Conservation (phyloP, 352 stramenopile genomes). For the Phytopythium helicoides region DNA sequence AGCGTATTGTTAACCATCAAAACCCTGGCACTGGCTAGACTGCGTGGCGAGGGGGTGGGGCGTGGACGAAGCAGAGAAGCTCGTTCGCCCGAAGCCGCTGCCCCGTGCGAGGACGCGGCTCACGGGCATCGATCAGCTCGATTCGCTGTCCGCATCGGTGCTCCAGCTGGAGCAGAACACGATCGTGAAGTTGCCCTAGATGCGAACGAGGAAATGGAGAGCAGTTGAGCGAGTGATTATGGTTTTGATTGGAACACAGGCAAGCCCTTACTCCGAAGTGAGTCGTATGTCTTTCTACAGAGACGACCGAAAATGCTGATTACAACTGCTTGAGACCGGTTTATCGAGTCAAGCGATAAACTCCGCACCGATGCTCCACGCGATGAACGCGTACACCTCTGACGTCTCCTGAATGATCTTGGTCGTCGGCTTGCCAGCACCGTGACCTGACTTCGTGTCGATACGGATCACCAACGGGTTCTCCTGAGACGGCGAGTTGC, state of each 20-base stretch:
- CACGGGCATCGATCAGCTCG: slow-evolving; percentile 53
- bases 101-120: slow-evolving; percentile 14
- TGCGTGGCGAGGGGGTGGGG: slow-evolving; percentile 49
- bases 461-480: slow-evolving; percentile 90
- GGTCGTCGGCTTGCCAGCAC: slow-evolving; percentile 83
- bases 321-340: too few relatives aligned
- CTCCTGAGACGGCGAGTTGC: slow-evolving; percentile 47
- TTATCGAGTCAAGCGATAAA: slow-evolving; percentile 30
- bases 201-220: too few relatives aligned
- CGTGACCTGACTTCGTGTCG: slow-evolving; percentile 88
- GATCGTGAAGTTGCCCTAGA: slow-evolving; percentile 44
- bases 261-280: too few relatives aligned
- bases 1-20: too few relatives aligned
- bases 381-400: slow-evolving; percentile 87
- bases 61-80: slow-evolving; percentile 25
- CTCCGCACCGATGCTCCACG: slow-evolving; percentile 51
- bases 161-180: slow-evolving; percentile 76
- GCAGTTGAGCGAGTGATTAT: too few relatives aligned
- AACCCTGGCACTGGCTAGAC: too few relatives aligned
- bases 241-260: too few relatives aligned
- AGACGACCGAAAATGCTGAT: too few relatives aligned
- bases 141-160: slow-evolving; percentile 63
- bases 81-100: slow-evolving; percentile 50
- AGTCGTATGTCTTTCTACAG: too few relatives aligned
- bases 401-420: slow-evolving; percentile 88